These are phyloP conservation scores for Chlorella variabilis DNA, from an alignment of 163 green algal genomes.

Conservation along the genomic window DNA sequence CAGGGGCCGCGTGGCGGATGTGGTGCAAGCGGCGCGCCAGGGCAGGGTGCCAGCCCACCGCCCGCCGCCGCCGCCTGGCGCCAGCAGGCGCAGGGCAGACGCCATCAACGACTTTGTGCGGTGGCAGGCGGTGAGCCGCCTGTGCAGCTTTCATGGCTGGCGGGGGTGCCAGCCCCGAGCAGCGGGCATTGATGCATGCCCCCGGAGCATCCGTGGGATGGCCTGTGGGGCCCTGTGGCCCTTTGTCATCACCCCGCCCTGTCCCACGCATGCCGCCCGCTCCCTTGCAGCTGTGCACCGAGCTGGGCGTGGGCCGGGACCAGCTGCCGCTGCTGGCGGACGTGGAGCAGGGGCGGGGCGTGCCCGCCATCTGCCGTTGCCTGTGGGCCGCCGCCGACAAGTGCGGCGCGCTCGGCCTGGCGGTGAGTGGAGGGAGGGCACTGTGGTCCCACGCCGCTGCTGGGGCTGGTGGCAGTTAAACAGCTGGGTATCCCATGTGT, in stretches of 20 bases:
- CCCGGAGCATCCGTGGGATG: no score
- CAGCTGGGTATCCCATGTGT: no score
- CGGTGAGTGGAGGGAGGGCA: constrained; percentile 8
- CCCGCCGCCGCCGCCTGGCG: not conserved
- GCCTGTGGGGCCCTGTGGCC: no score
- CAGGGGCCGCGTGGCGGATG: constrained; percentile 16
- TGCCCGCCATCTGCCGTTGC: not conserved
- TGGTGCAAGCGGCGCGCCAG: not conserved
- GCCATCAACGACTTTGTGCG: constrained; percentile 10
- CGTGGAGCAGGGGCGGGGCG: constrained; percentile 3
- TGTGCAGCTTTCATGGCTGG: no score
- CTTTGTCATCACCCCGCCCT: not conserved
- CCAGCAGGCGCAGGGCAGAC: not conserved
- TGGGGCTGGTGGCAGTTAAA: no score
- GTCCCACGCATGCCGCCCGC: not conserved
- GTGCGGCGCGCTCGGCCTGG: not conserved
- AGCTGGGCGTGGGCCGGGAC: constrained; percentile 16
- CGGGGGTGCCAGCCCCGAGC: no score
- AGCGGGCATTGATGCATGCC: no score
- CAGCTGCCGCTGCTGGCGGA: constrained; percentile 15
- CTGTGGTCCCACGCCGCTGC: no score
- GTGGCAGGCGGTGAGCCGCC: not conserved
- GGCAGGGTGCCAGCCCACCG: not conserved
- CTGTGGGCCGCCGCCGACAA: constrained; percentile 1
- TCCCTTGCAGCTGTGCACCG: constrained; percentile 11